Evolutionary conservation across 768 basidiomycete species (phyloP).

Genomic region (Clathrus columnatus): DNA sequence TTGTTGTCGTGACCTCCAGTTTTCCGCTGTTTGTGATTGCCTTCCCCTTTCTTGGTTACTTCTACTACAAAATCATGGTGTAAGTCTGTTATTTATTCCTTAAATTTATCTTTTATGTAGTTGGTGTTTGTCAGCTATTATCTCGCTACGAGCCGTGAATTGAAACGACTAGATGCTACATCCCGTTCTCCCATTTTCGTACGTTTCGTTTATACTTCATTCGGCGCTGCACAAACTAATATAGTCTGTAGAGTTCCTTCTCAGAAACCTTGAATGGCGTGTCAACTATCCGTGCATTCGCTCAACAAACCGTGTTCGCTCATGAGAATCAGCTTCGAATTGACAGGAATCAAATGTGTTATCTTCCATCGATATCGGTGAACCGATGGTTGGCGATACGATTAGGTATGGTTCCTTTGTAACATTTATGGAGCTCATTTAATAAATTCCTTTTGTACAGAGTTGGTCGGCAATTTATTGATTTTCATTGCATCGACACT

Average conservation of each 20-base stretch:
- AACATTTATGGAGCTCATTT: background rate
- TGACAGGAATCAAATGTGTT: conserved; percentile 79
- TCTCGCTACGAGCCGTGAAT: conserved; percentile 75
- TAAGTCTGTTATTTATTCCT: conserved; percentile 27
- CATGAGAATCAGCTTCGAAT: conserved; percentile 62
- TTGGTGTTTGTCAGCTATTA: conserved; percentile 53
- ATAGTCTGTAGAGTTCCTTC: conserved; percentile 43
- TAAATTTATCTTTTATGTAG: background rate
- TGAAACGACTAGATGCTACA: conserved; percentile 82
- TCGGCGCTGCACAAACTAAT: background rate
- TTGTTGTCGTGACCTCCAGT: conserved; percentile 63
- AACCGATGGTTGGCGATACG: conserved; percentile 82
- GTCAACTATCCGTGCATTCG: conserved; percentile 76
- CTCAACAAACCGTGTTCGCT: conserved; percentile 59
- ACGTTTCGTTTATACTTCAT: conserved; percentile 20
- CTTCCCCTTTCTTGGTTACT: conserved; percentile 64
- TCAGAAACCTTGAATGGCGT: conserved; percentile 69
- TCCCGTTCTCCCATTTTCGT: conserved; percentile 86
- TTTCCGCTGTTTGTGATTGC: conserved; percentile 78
- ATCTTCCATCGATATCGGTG: conserved; percentile 59
- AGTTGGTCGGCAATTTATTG: conserved; percentile 74
- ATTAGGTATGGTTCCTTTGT: conserved; percentile 24
- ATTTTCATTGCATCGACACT: conserved; percentile 64
- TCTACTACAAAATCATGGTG: conserved; percentile 77
- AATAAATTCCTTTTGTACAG: conserved; percentile 23